Base-by-base conservation (phyloP, 768 basidiomycete species). In the Kwoniella botswanensis region DNA sequence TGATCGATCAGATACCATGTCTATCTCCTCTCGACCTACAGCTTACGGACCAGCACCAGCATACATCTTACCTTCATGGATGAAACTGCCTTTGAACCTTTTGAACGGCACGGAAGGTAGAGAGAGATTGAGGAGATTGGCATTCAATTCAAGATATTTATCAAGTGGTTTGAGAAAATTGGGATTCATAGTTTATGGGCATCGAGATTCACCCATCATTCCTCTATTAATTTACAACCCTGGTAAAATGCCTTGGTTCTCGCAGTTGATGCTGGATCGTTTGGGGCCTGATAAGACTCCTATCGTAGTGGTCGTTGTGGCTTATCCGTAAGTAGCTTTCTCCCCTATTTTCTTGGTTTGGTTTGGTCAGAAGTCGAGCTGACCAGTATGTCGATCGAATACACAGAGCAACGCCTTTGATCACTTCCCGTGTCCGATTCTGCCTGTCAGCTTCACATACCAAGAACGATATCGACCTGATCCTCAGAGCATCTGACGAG, bases 171-270 rank as follows among this genome's bases (percentile, higher is more conserved):
- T 99, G 66, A 86, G 88, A 76, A 95, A 93, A 79, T 89, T 99
- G 43, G 97, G 97, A 0, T 99, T 99, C 87, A 96, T 99, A 86
- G 93, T 92, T 6, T 97, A 94, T 78, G 96, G 96, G 0, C 90
- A 93, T 83, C 88, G 90, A 44, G 90, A 93, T 75, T 94, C 93
- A 29, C 96, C 97, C 2, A 93, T 99, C 76, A 91, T 98, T 3
- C 96, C 97, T 0, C 86, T 98, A 56, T 86, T 99, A 62, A 85
- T 98, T 42, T 98, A 93, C 88, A 89, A 93, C 82, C 93, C 93
- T 0, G 95, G 92, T 63, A 98, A 97, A 86, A 93, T 98, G 93
- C 88, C 88, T 70, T 87, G 91, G 79, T 96, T 98, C 86, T 91
- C 91, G 74, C 88, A 92, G 29, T 97, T 98, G 94, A 87, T 88